Evolutionary conservation across 1,139 yeast species (phyloP).

Genomic region (Protomyces gravidus): DNA sequence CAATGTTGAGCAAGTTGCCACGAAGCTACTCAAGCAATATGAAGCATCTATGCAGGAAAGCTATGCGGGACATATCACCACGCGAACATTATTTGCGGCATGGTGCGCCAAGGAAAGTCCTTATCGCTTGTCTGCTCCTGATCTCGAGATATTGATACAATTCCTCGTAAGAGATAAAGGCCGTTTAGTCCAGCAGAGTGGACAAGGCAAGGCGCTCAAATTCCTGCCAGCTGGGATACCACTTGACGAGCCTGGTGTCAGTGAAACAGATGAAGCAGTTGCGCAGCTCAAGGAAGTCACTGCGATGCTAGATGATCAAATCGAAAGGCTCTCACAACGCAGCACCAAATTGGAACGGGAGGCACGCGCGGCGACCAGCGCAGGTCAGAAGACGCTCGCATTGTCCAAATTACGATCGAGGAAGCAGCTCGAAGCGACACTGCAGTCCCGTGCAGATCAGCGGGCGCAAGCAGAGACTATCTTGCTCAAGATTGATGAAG

Average conservation of each 20-base stretch:
- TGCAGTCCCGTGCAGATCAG: conserved; percentile 1
- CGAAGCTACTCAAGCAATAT: neutral
- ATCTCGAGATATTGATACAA: neutral
- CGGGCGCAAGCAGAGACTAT: conserved; percentile 5
- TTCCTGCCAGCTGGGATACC: neutral
- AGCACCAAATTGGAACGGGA: neutral
- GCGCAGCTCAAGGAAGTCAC: conserved; percentile 5
- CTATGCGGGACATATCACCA: conserved; percentile 9
- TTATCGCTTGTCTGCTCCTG: neutral
- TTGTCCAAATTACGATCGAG: neutral
- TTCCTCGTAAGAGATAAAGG: conserved; percentile 7
- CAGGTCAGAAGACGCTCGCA: neutral
- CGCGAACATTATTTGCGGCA: neutral
- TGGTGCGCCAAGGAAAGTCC: neutral
- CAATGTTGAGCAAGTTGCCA: conserved; percentile 9
- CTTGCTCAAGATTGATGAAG: conserved; percentile 16
- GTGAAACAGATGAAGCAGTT: conserved; percentile 14
- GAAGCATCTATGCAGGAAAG: neutral
- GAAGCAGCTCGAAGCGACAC: conserved; percentile 1
- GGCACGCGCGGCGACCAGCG: neutral
- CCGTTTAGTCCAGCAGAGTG: neutral
- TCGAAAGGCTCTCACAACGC: neutral
- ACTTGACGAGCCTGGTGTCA: neutral
- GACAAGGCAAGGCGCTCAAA: conserved; percentile 2
- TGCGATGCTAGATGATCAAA: neutral